Evolutionary conservation across 176 grass and related monocot genomes (phyloP).

Genomic region (Zoysia pacifica): DNA sequence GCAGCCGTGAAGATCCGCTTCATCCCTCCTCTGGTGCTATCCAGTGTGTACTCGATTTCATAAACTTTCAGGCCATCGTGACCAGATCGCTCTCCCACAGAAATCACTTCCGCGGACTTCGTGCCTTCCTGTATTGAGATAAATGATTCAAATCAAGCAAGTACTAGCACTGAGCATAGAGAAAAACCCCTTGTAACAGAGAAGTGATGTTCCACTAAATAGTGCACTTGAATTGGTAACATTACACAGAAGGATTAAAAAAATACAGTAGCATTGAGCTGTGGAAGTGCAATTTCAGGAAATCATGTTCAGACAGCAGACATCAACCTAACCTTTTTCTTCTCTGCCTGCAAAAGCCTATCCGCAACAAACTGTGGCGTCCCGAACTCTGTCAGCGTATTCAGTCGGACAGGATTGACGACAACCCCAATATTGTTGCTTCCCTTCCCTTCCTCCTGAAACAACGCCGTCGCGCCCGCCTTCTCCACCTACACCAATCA

Average conservation of each 20-base stretch:
- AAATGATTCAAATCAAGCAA: constrained; percentile 18
- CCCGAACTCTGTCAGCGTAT: constrained; percentile 78
- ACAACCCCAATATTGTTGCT: constrained; percentile 86
- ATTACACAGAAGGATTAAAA: not conserved
- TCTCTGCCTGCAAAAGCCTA: constrained; percentile 86
- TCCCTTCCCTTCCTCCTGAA: constrained; percentile 72
- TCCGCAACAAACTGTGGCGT: constrained; percentile 82
- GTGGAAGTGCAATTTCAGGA: constrained; percentile 9
- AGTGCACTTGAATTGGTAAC: not conserved
- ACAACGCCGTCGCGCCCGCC: constrained; percentile 75
- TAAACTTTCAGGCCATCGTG: constrained; percentile 61
- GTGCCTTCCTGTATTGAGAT: constrained; percentile 73
- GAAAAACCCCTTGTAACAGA: not conserved
- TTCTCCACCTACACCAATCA: constrained; percentile 79
- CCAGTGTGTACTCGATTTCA: constrained; percentile 77
- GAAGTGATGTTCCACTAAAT: not conserved
- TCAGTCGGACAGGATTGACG: constrained; percentile 78
- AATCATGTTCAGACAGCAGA: not conserved
- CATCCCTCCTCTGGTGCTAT: constrained; percentile 92
- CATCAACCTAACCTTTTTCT: constrained; percentile 84
- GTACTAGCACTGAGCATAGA: not conserved
- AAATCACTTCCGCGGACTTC: constrained; percentile 62
- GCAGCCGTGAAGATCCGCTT: constrained; percentile 79
- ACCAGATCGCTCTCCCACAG: constrained; percentile 62
- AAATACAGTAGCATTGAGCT: not conserved